These are phyloP conservation scores for Diaporthe sp. DNA, from an alignment of 2,329 filamentous ascomycete genomes.

Conservation along the genomic window DNA sequence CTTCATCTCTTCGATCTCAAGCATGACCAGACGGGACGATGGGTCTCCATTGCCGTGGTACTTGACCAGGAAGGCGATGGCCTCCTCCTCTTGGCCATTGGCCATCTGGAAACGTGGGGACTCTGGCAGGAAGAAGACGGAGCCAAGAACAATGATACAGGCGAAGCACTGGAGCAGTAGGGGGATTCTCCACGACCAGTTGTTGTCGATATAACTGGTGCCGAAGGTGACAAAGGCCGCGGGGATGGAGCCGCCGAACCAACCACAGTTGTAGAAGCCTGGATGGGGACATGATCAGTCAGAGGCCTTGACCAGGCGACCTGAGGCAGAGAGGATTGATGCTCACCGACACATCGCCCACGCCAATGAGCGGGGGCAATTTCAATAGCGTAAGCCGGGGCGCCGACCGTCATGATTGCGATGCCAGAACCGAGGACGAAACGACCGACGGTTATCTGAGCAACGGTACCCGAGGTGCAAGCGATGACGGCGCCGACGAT, in stretches of 20 bases:
- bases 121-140: constrained; percentile 53
- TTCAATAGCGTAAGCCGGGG: constrained; percentile 59
- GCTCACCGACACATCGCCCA: constrained; percentile 55
- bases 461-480: constrained; percentile 47
- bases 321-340: background rate
- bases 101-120: constrained; percentile 55
- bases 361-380: constrained; percentile 61
- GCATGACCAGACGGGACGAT: constrained; percentile 50
- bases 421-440: constrained; percentile 59
- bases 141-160: constrained; percentile 50
- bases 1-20: constrained; percentile 55
- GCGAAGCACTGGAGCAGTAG: constrained; percentile 59
- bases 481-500: constrained; percentile 56
- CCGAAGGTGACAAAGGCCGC: constrained; percentile 61
- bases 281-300: background rate
- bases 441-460: constrained; percentile 57
- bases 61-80: constrained; percentile 51
- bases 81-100: constrained; percentile 52
- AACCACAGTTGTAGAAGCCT: constrained; percentile 64
- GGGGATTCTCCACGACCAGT: constrained; percentile 62
- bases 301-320: background rate
- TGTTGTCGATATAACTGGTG: constrained; percentile 53
- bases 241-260: constrained; percentile 62
- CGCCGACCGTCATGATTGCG: constrained; percentile 58
- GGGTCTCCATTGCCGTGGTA: constrained; percentile 56